Conservation (phyloP, 108 stramenopile species). For the Cyclotella cryptica region DNA sequence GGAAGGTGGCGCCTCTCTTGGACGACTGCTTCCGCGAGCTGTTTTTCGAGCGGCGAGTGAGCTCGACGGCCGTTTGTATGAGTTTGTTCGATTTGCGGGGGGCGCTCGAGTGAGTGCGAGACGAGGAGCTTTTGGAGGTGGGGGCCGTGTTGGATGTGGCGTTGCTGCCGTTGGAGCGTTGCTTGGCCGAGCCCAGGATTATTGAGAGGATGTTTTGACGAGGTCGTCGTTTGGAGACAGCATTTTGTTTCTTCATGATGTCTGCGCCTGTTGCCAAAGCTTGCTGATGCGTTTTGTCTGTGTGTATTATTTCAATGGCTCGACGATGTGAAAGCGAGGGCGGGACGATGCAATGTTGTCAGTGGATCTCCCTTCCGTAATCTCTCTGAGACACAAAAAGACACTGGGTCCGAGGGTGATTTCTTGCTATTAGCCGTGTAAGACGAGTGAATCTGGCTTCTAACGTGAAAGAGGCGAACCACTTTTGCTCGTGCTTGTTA, state of each 20-base stretch:
- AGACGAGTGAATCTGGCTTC: no score
- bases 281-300: background rate
- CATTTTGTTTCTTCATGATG: slow-evolving; percentile 13
- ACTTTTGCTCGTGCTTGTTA: no score
- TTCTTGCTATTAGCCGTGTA: background rate
- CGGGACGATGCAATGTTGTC: no score
- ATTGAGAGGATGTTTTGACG: slow-evolving; percentile 48
- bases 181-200: slow-evolving; percentile 30
- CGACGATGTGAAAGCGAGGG: background rate
- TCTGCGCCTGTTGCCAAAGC: background rate
- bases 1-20: background rate
- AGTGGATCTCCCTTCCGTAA: background rate
- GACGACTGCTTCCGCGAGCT: background rate
- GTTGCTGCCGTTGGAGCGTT: background rate
- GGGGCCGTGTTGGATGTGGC: slow-evolving; percentile 2
- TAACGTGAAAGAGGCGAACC: background rate
- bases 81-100: slow-evolving; percentile 8
- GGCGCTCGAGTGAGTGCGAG: background rate
- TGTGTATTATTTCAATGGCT: background rate
- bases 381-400: background rate
- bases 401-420: background rate
- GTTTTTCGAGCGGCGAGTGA: slow-evolving; percentile 27
- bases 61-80: slow-evolving; percentile 31
- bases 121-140: slow-evolving; percentile 8
- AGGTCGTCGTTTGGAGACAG: slow-evolving; percentile 49